Percentiles rank a stretch among this genome's conserved stretches.
Evolutionary conservation across 169 alveolate genomes (phyloP).

Genomic region (Theileria orientalis): DNA sequence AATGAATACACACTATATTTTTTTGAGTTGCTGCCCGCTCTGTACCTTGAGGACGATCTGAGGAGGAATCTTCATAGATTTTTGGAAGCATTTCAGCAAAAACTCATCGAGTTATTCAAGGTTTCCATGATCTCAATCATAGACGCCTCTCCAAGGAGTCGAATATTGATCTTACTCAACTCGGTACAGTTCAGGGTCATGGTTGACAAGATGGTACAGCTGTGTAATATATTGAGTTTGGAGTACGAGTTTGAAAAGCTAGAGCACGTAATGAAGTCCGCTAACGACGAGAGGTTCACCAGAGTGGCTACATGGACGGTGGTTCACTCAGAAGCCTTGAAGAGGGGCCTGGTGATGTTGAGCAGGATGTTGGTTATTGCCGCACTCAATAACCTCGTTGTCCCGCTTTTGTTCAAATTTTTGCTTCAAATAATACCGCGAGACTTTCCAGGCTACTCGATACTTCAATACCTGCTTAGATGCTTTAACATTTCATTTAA

Average conservation of each 20-base stretch:
- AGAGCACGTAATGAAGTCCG: neutral
- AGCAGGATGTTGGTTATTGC: conserved; percentile 7
- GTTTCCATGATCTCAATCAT: neutral
- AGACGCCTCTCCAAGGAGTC: conserved; percentile 53
- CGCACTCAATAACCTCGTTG: conserved; percentile 8
- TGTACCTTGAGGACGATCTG: conserved; percentile 1
- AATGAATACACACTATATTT: neutral
- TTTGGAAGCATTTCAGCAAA: conserved; percentile 17
- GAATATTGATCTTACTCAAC: neutral
- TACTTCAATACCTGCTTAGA: conserved; percentile 2
- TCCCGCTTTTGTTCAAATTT: conserved; percentile 18
- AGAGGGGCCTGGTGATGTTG: conserved; percentile 12
- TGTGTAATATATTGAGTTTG: neutral
- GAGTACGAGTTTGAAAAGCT: neutral
- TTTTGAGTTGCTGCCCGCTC: neutral
- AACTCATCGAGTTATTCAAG: neutral
- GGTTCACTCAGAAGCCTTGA: conserved; percentile 26
- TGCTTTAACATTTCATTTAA: neutral
- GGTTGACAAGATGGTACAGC: neutral
- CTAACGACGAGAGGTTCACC: neutral
- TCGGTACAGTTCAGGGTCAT: neutral
- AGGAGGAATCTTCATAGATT: neutral
- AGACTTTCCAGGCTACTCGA: neutral
- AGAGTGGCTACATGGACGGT: conserved; percentile 26
- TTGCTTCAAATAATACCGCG: neutral